Conservation (phyloP, 2,329 filamentous ascomycete species). For the Corinectria fuckeliana region DNA sequence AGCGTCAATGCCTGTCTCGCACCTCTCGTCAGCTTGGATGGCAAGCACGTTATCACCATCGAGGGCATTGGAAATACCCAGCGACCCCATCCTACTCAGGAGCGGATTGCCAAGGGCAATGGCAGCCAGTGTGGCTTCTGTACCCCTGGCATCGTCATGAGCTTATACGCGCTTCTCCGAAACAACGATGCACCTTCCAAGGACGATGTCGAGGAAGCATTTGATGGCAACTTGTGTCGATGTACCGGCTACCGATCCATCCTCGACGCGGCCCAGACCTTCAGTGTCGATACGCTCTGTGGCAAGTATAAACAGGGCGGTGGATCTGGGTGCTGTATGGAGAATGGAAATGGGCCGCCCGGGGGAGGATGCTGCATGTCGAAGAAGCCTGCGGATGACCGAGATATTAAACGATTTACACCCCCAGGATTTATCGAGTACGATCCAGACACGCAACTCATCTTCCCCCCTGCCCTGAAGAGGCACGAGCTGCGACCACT, state of each 20-base stretch:
- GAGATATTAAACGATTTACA: conserved; percentile 73
- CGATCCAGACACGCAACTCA: conserved; percentile 90
- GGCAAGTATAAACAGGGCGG: conserved; percentile 52
- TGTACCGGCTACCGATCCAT: conserved; percentile 97
- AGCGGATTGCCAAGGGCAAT: conserved; percentile 88
- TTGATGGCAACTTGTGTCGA: conserved; percentile 94
- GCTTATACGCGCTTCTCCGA: conserved; percentile 87
- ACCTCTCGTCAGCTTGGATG: conserved; percentile 89
- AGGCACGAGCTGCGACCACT: conserved; percentile 84
- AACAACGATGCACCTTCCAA: conserved; percentile 81
- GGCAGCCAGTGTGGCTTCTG: conserved; percentile 96
- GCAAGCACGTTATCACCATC: conserved; percentile 97
- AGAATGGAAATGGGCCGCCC: conserved; percentile 56
- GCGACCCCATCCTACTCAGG: conserved; percentile 86
- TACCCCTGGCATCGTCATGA: conserved; percentile 98
- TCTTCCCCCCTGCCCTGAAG: conserved; percentile 86
- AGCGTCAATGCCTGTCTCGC: conserved; percentile 96
- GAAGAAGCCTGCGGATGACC: conserved; percentile 55
- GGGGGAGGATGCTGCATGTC: conserved; percentile 72
- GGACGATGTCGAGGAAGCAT: conserved; percentile 91
- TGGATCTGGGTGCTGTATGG: conserved; percentile 74
- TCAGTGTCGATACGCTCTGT: conserved; percentile 63
- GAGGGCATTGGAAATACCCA: conserved; percentile 93
- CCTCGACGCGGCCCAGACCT: conserved; percentile 90
- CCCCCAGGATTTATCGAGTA: conserved; percentile 94